Conservation (phyloP, 768 basidiomycete genomes). For the Leccinum rimulosum region DNA sequence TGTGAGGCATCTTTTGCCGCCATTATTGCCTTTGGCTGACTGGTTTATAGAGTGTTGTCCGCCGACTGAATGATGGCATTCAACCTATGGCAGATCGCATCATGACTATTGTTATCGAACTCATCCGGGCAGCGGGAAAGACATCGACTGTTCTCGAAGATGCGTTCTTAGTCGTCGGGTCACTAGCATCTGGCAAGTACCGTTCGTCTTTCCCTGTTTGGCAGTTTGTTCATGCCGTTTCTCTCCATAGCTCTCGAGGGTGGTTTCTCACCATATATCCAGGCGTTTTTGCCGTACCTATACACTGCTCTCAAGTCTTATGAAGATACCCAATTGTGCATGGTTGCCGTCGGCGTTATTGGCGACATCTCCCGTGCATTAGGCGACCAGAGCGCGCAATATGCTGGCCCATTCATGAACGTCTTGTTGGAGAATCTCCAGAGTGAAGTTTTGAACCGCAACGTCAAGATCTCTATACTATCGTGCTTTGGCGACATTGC, state of each 20-base stretch:
- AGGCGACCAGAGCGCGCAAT: conserved; percentile 78
- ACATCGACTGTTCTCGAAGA: conserved; percentile 95
- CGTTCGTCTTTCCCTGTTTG: background rate
- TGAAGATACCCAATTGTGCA: conserved; percentile 95
- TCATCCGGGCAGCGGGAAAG: conserved; percentile 86
- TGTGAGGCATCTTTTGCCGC: conserved; percentile 42
- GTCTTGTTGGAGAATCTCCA: conserved; percentile 89
- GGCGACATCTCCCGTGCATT: conserved; percentile 96
- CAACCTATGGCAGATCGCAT: conserved; percentile 89
- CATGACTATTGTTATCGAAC: conserved; percentile 86
- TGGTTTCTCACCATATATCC: conserved; percentile 79
- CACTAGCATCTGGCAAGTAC: conserved; percentile 67
- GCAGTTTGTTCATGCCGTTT: background rate
- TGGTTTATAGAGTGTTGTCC: conserved; percentile 70
- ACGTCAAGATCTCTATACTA: conserved; percentile 95
- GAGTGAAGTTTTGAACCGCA: conserved; percentile 85
- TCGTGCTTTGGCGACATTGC: conserved; percentile 97
- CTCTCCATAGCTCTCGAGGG: conserved; percentile 61
- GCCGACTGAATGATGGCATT: conserved; percentile 79
- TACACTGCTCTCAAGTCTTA: conserved; percentile 87
- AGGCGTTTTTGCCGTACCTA: conserved; percentile 81
- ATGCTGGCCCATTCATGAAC: conserved; percentile 87
- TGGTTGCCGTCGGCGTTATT: conserved; percentile 92
- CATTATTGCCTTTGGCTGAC: conserved; percentile 1
- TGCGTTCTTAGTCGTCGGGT: conserved; percentile 91